Conservation (phyloP, 2,329 filamentous ascomycete genomes). For the Achaetomium macrosporum region DNA sequence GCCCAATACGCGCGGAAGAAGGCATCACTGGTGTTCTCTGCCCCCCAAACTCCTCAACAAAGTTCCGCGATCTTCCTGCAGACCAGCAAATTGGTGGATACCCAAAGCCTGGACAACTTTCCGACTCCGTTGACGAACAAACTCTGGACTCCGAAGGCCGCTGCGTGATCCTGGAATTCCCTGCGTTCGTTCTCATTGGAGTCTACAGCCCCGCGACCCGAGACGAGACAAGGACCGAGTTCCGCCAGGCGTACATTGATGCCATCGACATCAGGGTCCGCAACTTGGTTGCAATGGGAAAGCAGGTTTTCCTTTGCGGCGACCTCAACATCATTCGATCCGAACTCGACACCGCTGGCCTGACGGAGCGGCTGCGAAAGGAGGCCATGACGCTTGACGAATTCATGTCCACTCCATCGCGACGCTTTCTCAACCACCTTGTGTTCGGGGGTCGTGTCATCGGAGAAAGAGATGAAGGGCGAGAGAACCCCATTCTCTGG, state of each 20-base stretch:
- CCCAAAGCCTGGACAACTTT: constrained; percentile 63
- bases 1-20: constrained; percentile 85
- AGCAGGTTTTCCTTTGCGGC: constrained; percentile 77
- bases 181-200: constrained; percentile 87
- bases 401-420: constrained; percentile 65
- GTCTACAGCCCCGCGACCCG: constrained; percentile 88
- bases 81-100: constrained; percentile 85
- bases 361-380: constrained; percentile 66
- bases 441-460: constrained; percentile 65
- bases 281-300: constrained; percentile 74
- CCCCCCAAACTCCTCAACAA: constrained; percentile 62
- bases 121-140: constrained; percentile 57
- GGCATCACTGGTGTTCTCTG: constrained; percentile 80
- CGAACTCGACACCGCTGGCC: constrained; percentile 66
- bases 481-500: constrained; percentile 68
- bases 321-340: constrained; percentile 76
- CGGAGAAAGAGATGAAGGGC: constrained; percentile 60
- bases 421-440: constrained; percentile 81
- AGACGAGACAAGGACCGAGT: constrained; percentile 76
- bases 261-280: constrained; percentile 78
- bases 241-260: constrained; percentile 72
- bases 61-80: constrained; percentile 68
- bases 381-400: constrained; percentile 62
- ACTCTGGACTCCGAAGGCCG: constrained; percentile 85
- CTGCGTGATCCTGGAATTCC: constrained; percentile 86